Evolutionary conservation across 805 yeast species (phyloP).

Genomic region (Metschnikowia hibisci): DNA sequence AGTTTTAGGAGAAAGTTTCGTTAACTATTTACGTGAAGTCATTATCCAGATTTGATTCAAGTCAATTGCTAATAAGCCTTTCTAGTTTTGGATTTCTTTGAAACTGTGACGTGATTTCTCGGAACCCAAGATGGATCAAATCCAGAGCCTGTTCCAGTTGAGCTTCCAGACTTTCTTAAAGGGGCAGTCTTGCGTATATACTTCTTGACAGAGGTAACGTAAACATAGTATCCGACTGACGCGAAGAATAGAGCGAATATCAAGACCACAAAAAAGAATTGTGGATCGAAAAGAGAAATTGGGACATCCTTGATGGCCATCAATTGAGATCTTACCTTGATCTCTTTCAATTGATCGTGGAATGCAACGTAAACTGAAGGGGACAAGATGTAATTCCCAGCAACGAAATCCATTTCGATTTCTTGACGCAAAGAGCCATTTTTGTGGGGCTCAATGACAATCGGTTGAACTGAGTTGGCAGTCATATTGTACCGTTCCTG

Average conservation of each 20-base stretch:
- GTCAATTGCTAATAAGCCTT: conserved; percentile 12
- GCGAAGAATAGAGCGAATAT: conserved; percentile 34
- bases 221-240: conserved; percentile 41
- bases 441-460: conserved; percentile 48
- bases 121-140: conserved; percentile 17
- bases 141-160: conserved; percentile 11
- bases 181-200: conserved; percentile 43
- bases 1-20: too few relatives aligned
- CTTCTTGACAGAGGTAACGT: conserved; percentile 39
- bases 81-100: conserved; percentile 13
- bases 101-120: conserved; percentile 9
- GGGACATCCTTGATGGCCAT: conserved; percentile 59
- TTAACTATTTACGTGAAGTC: too few relatives aligned
- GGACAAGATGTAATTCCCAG: conserved; percentile 53
- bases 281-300: conserved; percentile 69
- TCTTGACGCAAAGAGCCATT: conserved; percentile 51
- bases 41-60: too few relatives aligned
- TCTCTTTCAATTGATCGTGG: conserved; percentile 47
- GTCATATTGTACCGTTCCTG: conserved; percentile 58
- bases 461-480: conserved; percentile 59
- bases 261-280: conserved; percentile 59
- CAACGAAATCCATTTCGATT: conserved; percentile 53
- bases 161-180: conserved; percentile 15
- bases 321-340: conserved; percentile 57
- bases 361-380: conserved; percentile 57